phyloP scores from a whole-genome alignment of 768 basidiomycete species.

The Royoungia palumana region DNA sequence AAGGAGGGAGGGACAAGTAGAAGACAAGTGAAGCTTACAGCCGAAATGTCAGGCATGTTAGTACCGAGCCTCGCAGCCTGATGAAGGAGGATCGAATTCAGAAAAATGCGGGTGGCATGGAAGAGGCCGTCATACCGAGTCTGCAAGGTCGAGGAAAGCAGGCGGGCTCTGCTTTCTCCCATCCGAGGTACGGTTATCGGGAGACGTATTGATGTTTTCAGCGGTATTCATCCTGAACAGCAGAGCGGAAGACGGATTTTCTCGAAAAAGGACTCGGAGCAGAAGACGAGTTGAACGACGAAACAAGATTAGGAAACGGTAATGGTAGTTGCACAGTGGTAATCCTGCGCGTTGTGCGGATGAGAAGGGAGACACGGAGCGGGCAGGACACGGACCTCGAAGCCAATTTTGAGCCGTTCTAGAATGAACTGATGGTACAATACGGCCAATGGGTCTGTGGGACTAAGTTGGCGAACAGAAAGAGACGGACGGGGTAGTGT shows the following conservation, averaged over 20 bases:
- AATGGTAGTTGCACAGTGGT: slow-evolving; percentile 65
- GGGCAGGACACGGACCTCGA: slow-evolving; percentile 45
- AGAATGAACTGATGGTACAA: slow-evolving; percentile 81
- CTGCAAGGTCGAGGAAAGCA: slow-evolving; percentile 90
- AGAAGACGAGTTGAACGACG: slow-evolving; percentile 50
- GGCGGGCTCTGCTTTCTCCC: slow-evolving; percentile 85
- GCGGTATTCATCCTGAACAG: slow-evolving; percentile 62
- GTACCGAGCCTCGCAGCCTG: slow-evolving; percentile 81
- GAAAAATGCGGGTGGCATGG: slow-evolving; percentile 9
- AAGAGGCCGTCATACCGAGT: slow-evolving; percentile 69
- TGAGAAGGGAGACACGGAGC: slow-evolving; percentile 23
- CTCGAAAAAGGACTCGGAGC: slow-evolving; percentile 47
- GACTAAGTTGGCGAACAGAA: slow-evolving; percentile 12
- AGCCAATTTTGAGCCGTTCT: slow-evolving; percentile 76
- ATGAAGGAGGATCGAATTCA: slow-evolving; percentile 2
- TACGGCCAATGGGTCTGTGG: slow-evolving; percentile 48
- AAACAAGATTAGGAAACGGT: slow-evolving; percentile 50
- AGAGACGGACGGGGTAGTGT: slow-evolving; percentile 18
- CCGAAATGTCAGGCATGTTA: slow-evolving; percentile 84
- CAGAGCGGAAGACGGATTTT: slow-evolving; percentile 47
- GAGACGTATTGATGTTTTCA: slow-evolving; percentile 69
- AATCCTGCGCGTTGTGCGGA: slow-evolving; percentile 41
- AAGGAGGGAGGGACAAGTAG: slow-evolving; percentile 1
- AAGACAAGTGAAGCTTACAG: slow-evolving; percentile 48
- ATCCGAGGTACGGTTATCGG: slow-evolving; percentile 68